phyloP scores from a whole-genome alignment of 192 early-diverging fungal genomes.

The Mortierella hygrophila region DNA sequence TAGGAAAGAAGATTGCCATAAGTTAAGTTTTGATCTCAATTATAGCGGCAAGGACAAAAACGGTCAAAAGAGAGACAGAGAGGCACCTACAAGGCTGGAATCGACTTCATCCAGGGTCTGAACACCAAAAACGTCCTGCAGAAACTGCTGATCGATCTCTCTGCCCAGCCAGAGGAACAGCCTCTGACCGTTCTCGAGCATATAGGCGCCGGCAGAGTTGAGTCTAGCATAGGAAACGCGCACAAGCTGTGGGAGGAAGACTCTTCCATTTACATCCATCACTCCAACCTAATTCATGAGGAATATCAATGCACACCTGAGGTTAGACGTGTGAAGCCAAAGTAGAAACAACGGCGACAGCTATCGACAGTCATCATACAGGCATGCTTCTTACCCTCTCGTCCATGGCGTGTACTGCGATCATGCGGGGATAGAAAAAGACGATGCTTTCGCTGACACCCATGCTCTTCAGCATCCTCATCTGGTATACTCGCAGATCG shows the following conservation, averaged over 20 bases:
- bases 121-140: constrained; percentile 86
- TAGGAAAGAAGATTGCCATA: too few relatives aligned
- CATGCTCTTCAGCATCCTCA: constrained; percentile 84
- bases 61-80: not conserved
- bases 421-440: constrained; percentile 88
- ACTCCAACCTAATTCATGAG: constrained; percentile 37
- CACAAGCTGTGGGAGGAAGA: constrained; percentile 77
- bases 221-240: constrained; percentile 85
- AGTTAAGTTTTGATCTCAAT: too few relatives aligned
- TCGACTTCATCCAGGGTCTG: constrained; percentile 78
- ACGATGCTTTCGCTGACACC: constrained; percentile 79
- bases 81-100: constrained; percentile 64
- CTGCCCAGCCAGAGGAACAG: constrained; percentile 91
- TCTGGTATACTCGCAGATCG: constrained; percentile 86
- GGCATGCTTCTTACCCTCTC: constrained; percentile 54
- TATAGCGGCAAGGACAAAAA: not conserved
- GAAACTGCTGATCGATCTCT: constrained; percentile 68
- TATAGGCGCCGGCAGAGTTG: constrained; percentile 80
- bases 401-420: constrained; percentile 75
- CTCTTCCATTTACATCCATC: constrained; percentile 57
- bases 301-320: not conserved
- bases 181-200: constrained; percentile 86
- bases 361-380: too few relatives aligned
- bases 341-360: too few relatives aligned
- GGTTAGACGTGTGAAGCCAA: too few relatives aligned